Evolutionary conservation across 2,329 filamentous ascomycete species (phyloP).

Genomic region (Pseudocercospora musae): DNA sequence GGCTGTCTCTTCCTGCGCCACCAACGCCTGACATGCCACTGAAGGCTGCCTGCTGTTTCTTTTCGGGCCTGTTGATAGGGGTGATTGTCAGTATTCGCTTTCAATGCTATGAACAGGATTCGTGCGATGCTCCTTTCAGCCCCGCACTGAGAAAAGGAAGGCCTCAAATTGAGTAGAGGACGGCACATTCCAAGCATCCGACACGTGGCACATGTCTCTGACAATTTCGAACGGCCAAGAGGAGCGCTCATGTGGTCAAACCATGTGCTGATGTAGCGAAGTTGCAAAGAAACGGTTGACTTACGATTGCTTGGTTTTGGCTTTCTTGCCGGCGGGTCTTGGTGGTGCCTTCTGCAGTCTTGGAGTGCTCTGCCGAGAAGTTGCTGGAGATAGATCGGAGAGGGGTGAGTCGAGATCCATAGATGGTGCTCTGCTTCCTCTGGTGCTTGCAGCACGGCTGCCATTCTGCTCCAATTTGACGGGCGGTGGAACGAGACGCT

Average conservation of each 20-base stretch:
- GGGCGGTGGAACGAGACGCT: constrained; percentile 23
- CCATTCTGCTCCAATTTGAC: constrained; percentile 26
- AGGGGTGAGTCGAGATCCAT: constrained; percentile 33
- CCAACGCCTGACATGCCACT: constrained; percentile 65
- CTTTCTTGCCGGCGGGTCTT: constrained; percentile 32
- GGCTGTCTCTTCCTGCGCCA: constrained; percentile 60
- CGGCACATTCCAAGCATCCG: constrained; percentile 23
- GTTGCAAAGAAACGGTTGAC: constrained; percentile 21
- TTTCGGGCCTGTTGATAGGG: constrained; percentile 60
- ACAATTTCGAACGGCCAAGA: not conserved
- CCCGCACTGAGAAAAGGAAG: constrained; percentile 19
- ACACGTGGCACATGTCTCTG: constrained; percentile 13
- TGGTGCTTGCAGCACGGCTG: constrained; percentile 18
- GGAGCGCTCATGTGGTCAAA: not conserved
- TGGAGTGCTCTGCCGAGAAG: constrained; percentile 33
- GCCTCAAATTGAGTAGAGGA: constrained; percentile 5
- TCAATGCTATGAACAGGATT: constrained; percentile 6
- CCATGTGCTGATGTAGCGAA: not conserved
- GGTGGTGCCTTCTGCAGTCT: constrained; percentile 22
- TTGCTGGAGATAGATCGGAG: constrained; percentile 32
- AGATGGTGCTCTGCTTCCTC: constrained; percentile 28
- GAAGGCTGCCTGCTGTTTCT: constrained; percentile 68
- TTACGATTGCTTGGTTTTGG: constrained; percentile 41
- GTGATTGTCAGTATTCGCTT: constrained; percentile 24
- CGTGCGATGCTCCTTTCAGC: constrained; percentile 15